Evolutionary conservation across 768 basidiomycete species (phyloP).

Genomic region (Auricularia cornea): DNA sequence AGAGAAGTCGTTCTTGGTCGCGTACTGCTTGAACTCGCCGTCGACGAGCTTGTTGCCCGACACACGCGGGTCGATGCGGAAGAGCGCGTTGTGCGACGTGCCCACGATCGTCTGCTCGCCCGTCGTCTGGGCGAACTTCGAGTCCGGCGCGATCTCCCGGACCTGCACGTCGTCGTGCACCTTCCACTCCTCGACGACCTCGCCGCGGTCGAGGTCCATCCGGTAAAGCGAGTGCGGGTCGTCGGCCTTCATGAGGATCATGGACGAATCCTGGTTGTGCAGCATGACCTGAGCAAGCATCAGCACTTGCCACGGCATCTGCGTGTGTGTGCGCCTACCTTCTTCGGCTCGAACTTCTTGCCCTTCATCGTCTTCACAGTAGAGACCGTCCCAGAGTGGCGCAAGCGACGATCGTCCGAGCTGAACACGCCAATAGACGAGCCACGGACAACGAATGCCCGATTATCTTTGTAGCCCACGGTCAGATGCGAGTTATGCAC

Average conservation of each 20-base stretch:
- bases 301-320: background rate
- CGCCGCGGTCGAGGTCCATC: constrained; percentile 90
- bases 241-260: constrained; percentile 82
- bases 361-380: constrained; percentile 74
- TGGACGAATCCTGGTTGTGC: constrained; percentile 91
- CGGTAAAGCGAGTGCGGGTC: constrained; percentile 77
- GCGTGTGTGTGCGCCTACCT: constrained; percentile 41
- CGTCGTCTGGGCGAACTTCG: constrained; percentile 92
- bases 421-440: constrained; percentile 88
- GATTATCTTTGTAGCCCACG: constrained; percentile 91
- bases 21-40: constrained; percentile 92
- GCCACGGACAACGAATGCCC: constrained; percentile 89
- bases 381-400: constrained; percentile 82
- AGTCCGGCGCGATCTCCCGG: constrained; percentile 83
- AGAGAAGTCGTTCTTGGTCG: constrained; percentile 90
- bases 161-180: constrained; percentile 85
- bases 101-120: constrained; percentile 90
- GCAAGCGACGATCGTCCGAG: constrained; percentile 57
- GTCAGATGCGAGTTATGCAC: constrained; percentile 83
- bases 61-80: constrained; percentile 95
- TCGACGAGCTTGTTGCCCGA: constrained; percentile 91
- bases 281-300: constrained; percentile 71
- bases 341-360: constrained; percentile 74
- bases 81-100: constrained; percentile 86
- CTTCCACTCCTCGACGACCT: constrained; percentile 98